These are phyloP conservation scores for peach (Prunus persica) DNA, from an alignment of 306 rosid species.

Conservation along the genomic window Prunus_persica_NCBIv2 NC_034015.1:15561501-15562000, in stretches of 20 bases:
- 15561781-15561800: neutral
- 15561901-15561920: conserved; percentile 36
- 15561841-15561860: conserved; percentile 2
- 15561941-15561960: conserved; percentile 39
- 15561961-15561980: conserved; percentile 41
- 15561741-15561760: neutral
- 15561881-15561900: conserved; percentile 47
- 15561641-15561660: too few relatives aligned
- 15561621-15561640: too few relatives aligned
- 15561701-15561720: too few relatives aligned
- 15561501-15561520: too few relatives aligned
- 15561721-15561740: neutral
- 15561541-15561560: too few relatives aligned
- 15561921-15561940: conserved; percentile 33
- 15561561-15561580: too few relatives aligned
- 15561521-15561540: too few relatives aligned
- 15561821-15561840: conserved; percentile 26
- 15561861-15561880: conserved; percentile 28
- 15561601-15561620: too few relatives aligned
- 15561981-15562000: conserved; percentile 27
- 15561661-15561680: too few relatives aligned
- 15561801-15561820: conserved; percentile 34
- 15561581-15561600: too few relatives aligned
- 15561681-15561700: too few relatives aligned
- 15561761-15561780: neutral